These are phyloP conservation scores for Neonectria sp. DNA, from an alignment of 2,329 filamentous ascomycete genomes.

Conservation along the genomic window DNA sequence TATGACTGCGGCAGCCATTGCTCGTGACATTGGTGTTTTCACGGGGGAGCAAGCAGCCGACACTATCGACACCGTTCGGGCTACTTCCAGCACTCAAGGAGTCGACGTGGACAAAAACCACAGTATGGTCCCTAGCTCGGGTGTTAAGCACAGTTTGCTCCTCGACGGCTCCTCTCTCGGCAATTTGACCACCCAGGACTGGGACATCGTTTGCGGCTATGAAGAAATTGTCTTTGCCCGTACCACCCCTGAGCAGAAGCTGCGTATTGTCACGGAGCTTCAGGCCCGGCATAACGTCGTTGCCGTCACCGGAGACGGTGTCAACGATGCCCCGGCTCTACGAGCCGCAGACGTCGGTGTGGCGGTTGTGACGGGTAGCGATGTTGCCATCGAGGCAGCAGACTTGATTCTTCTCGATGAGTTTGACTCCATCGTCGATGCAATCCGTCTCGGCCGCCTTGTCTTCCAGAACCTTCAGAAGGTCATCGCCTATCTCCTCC, in stretches of 20 bases:
- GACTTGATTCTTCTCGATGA: slow-evolving; percentile 80
- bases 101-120: slow-evolving; percentile 7
- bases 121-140: slow-evolving; percentile 17
- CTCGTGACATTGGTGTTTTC: slow-evolving; percentile 75
- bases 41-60: slow-evolving; percentile 63
- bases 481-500: slow-evolving; percentile 62
- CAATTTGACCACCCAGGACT: slow-evolving; percentile 64
- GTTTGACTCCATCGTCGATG: slow-evolving; percentile 79
- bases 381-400: slow-evolving; percentile 75
- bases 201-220: slow-evolving; percentile 64
- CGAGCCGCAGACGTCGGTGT: slow-evolving; percentile 80
- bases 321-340: slow-evolving; percentile 77
- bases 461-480: slow-evolving; percentile 60
- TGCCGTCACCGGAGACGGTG: slow-evolving; percentile 82
- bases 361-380: slow-evolving; percentile 74
- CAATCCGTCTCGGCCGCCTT: slow-evolving; percentile 64
- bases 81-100: neutral
- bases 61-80: slow-evolving; percentile 47
- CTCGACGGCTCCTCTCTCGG: slow-evolving; percentile 72
- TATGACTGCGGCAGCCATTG: slow-evolving; percentile 76
- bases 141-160: slow-evolving; percentile 45
- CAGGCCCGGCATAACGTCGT: slow-evolving; percentile 72
- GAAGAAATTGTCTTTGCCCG: slow-evolving; percentile 77
- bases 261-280: slow-evolving; percentile 79
- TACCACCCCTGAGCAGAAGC: slow-evolving; percentile 79